Conservation (phyloP, 2,329 filamentous ascomycete genomes). For the Cadophora malorum region DNA sequence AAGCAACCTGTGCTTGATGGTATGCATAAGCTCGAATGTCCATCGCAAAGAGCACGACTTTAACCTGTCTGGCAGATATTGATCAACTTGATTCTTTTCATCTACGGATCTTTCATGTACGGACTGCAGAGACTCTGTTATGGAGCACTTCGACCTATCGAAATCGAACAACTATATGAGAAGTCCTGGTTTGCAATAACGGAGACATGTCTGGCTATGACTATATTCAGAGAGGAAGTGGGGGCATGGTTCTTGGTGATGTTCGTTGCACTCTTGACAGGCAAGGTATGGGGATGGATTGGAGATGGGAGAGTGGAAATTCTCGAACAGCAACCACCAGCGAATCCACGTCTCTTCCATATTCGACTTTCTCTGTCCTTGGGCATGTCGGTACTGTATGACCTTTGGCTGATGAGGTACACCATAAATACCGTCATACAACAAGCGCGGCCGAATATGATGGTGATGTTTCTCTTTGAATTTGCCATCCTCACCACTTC, state of each 20-base stretch:
- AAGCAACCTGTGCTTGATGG: constrained; percentile 93
- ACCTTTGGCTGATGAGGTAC: constrained; percentile 80
- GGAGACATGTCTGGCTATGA: constrained; percentile 97
- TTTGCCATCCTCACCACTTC: constrained; percentile 86
- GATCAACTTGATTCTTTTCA: constrained; percentile 85
- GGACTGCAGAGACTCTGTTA: constrained; percentile 90
- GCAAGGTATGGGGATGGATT: constrained; percentile 99
- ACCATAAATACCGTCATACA: constrained; percentile 82
- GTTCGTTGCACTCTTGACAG: constrained; percentile 91
- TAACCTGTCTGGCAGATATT: constrained; percentile 68
- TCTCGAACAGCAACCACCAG: constrained; percentile 91
- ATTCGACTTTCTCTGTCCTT: constrained; percentile 80
- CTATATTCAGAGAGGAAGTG: constrained; percentile 94
- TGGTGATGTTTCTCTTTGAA: constrained; percentile 99
- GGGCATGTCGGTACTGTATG: constrained; percentile 78
- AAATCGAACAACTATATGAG: constrained; percentile 96
- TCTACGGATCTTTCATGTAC: constrained; percentile 82
- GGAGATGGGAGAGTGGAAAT: constrained; percentile 93
- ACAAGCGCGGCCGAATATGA: constrained; percentile 94
- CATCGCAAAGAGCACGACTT: neutral
- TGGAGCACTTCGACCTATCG: constrained; percentile 86
- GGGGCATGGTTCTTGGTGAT: constrained; percentile 95
- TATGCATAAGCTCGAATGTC: constrained; percentile 51
- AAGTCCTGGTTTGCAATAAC: constrained; percentile 98
- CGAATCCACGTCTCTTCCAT: constrained; percentile 89